Evolutionary conservation across 78 protist species (phyloP), one percentile per base, ranked within the genome.

Genomic region (Guillardia theta): DNA sequence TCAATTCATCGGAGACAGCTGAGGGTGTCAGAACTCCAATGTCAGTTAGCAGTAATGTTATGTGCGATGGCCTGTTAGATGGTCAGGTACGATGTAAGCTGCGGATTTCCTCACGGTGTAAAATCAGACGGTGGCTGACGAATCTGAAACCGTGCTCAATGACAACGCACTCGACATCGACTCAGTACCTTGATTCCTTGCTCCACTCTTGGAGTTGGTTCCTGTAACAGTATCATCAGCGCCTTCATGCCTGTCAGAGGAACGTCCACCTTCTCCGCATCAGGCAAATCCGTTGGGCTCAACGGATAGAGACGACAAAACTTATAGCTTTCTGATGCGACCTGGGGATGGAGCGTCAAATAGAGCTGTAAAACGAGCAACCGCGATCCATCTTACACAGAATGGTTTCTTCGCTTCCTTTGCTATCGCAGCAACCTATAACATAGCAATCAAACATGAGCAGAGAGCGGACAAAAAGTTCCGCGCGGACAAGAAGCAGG

Each of bases 21-120:
- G 98, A 93, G 21, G 99, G 99, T 0, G 99, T 98, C 45, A 99
- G 92, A 33, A 98, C 98, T 22, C 99, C 99, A 10, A 99, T 92
- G 94, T 99, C 99, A 0, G 99, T 99, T 94, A 98, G 97, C 44
- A 99, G 95, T 27, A 98, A 92, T 15, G 96, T 94, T 76, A 99
- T 98, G 93, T 94, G 96, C 39, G 22, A 43, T 43, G 4, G 48
- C 37, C 37, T 36, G 18, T 50, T 19, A 15, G 58, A 10, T 50
- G 58, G 15, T 15, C 58, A 50, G 10, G 15, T 33, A 12, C 78
- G 6, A 64, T 21, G 6, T 10, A 5, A 50, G 58, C 15, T 19
- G 30, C 58, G 58, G 30, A 50, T 15, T 19, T 50, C 58, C 70
- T 37, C 47, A 43, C 5, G 87, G 87, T 0, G 87, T 70, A 6